Evolutionary conservation across 371 early-diverging fungal genomes (phyloP).

Genomic region (Batrachochytrium dendrobatidis): DNA sequence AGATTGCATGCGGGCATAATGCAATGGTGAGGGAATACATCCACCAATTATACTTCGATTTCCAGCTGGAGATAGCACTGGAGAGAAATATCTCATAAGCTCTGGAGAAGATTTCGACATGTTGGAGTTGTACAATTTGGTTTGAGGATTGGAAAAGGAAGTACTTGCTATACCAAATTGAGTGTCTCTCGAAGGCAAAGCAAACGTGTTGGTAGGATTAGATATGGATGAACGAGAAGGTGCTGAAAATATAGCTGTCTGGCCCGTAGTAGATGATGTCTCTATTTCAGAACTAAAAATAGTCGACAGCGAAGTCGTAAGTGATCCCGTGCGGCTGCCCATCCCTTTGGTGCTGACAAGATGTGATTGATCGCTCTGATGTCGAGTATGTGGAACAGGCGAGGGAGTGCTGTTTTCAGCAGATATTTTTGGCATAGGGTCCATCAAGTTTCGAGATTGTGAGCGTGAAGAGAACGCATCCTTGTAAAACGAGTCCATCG

Average conservation of each 20-base stretch:
- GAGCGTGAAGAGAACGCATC: neutral
- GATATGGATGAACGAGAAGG: neutral
- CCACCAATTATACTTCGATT: slow-evolving; percentile 14
- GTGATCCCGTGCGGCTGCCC: neutral
- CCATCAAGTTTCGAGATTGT: neutral
- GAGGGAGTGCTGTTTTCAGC: neutral
- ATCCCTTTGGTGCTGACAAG: neutral
- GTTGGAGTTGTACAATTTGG: neutral
- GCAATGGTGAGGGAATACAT: slow-evolving; percentile 21
- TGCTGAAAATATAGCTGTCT: neutral
- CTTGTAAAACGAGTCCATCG: neutral
- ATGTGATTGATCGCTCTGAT: neutral
- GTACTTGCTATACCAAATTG: neutral
- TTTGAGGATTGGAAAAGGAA: neutral
- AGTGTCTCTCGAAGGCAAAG: neutral
- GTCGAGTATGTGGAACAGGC: neutral
- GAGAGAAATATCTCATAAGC: slow-evolving; percentile 4
- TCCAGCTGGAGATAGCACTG: slow-evolving; percentile 4
- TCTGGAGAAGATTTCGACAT: neutral
- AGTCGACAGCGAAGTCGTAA: neutral
- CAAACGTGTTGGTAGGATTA: neutral
- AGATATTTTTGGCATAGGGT: neutral
- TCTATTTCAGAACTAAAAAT: no score
- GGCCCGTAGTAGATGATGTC: neutral
- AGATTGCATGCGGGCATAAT: slow-evolving; percentile 17